Base-by-base conservation (phyloP, 2,329 filamentous ascomycete species). In the Pseudogymnoascus sp. region DNA sequence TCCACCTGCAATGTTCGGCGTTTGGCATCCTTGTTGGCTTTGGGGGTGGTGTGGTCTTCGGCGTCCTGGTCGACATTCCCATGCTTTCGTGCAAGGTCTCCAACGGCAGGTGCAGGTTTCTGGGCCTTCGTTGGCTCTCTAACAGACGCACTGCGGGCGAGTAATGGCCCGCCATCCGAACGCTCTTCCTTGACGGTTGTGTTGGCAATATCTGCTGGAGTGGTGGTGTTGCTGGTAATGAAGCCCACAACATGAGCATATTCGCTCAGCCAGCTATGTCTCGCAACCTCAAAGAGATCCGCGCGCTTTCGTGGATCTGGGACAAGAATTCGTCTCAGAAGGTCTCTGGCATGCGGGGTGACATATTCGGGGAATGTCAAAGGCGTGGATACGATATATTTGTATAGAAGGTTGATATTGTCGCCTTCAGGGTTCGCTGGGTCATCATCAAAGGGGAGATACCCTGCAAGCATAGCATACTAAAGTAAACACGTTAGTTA, bases 301-400 rank as follows among this genome's bases (percentile, higher is more conserved):
- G 95, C 95, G 73, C 95, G 87, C 77, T 96, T 96, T 68, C 95
- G 85, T 61, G 95, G 95, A 74, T 97, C 95, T 5, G 95, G 93
- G 0, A 99, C 95, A 47, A 99, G 83, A 65, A 99, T 99, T 62
- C 95, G 87, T 65, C 95, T 87, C 57, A 99, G 80, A 0, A 99
- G 83, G 76, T 99, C 95, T 71, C 95, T 85, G 21, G 95, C 93
- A 76, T 99, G 95, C 7, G 95, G 95, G 7, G 95, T 96, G 69
- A 99, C 95, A 74, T 97, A 97, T 86, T 99, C 95, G 66, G 95
- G 95, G 75, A 99, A 99, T 3, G 93, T 97, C 44, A 99, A 84
- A 36, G 93, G 93, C 1, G 95, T 99, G 63, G 91, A 96, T 65
- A 97, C 93, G 70, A 99, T 99, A 78, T 99, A 99, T 79, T 97